phyloP scores from a whole-genome alignment of 139 green algal genomes.

The Haematococcus lacustris region DNA sequence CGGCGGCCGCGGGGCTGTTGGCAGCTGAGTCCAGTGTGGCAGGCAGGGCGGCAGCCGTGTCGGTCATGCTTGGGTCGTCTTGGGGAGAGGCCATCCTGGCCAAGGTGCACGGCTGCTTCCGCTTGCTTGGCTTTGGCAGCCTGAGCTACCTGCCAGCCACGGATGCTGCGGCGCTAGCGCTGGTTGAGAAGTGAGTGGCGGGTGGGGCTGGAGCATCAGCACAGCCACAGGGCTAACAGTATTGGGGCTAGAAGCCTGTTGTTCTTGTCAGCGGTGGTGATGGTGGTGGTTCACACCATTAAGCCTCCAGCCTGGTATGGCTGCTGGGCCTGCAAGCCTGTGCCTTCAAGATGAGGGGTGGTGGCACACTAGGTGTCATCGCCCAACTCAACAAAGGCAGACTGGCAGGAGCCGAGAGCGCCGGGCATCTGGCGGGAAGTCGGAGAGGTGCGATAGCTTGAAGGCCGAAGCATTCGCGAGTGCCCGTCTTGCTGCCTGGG shows the following conservation, averaged over 20 bases:
- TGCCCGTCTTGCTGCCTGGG: too few species aligned
- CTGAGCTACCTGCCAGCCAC: constrained; percentile 22
- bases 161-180: constrained; percentile 26
- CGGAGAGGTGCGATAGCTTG: too few species aligned
- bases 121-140: constrained; percentile 28
- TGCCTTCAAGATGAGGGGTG: neutral
- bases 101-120: constrained; percentile 35
- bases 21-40: too few species aligned
- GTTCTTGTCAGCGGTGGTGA: neutral
- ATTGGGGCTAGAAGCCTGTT: neutral
- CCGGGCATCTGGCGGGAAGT: too few species aligned
- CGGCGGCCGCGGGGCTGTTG: too few species aligned
- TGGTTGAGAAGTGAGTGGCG: constrained; percentile 30
- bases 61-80: constrained; percentile 10
- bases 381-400: too few species aligned
- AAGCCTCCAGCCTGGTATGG: too few species aligned
- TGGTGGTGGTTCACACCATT: too few species aligned
- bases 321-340: neutral
- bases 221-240: neutral
- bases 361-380: too few species aligned
- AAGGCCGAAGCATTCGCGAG: too few species aligned
- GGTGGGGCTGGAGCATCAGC: neutral
- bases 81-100: constrained; percentile 20
- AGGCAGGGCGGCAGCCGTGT: too few species aligned
- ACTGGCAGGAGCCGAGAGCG: too few species aligned